Evolutionary conservation across 2,329 filamentous ascomycete genomes (phyloP).

Genomic region (Whalleya microplaca): DNA sequence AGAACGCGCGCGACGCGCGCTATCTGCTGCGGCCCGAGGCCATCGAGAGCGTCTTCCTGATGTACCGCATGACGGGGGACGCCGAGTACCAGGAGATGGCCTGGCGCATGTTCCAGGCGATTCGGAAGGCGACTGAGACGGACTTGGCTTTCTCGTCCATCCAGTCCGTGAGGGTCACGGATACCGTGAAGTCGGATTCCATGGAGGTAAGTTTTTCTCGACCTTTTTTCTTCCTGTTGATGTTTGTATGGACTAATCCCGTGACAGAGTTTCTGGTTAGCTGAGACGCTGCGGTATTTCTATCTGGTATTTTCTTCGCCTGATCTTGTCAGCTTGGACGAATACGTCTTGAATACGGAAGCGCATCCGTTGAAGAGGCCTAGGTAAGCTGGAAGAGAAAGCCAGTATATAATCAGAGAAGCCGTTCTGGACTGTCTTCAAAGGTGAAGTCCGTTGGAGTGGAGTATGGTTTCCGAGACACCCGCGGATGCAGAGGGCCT

Average conservation of each 20-base stretch:
- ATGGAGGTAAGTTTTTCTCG: slow-evolving; percentile 27
- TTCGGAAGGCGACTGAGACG: slow-evolving; percentile 50
- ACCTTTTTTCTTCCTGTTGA: neutral
- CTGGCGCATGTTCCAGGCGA: slow-evolving; percentile 56
- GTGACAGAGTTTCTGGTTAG: slow-evolving; percentile 71
- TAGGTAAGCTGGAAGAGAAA: slow-evolving; percentile 1
- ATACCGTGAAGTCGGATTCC: slow-evolving; percentile 41
- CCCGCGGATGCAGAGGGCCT: neutral
- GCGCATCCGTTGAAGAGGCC: slow-evolving; percentile 47
- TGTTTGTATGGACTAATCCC: slow-evolving; percentile 48
- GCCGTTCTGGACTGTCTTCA: neutral
- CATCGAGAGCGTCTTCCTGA: slow-evolving; percentile 57
- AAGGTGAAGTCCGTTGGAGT: neutral
- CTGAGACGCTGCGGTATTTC: slow-evolving; percentile 77
- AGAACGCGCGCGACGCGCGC: slow-evolving; percentile 53
- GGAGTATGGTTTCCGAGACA: neutral
- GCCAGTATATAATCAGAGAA: neutral
- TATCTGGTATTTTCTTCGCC: slow-evolving; percentile 72
- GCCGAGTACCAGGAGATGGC: slow-evolving; percentile 52
- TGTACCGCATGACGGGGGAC: slow-evolving; percentile 56
- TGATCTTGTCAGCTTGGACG: slow-evolving; percentile 66
- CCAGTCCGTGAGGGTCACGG: slow-evolving; percentile 52
- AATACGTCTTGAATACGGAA: slow-evolving; percentile 65
- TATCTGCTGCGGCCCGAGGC: slow-evolving; percentile 56
- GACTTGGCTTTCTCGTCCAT: slow-evolving; percentile 53